A percentile compares a stretch with the other conserved stretches of the same genome.
Evolutionary conservation across 179 eudicot genomes (phyloP).

Genomic region (Dionaea muscipula): DNA sequence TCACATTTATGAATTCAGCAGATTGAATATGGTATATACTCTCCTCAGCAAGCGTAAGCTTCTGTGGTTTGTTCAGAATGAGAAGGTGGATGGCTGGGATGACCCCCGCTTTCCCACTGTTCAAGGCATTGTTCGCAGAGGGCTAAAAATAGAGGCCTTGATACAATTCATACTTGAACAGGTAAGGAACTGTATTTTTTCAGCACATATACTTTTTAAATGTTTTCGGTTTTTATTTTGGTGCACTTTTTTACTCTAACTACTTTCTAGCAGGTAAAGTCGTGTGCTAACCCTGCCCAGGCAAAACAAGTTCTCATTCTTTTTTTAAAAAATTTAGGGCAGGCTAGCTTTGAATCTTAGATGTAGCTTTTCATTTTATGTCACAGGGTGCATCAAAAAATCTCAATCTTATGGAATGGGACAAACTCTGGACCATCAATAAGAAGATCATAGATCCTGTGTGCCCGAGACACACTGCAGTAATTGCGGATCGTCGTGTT

Average conservation of each 20-base stretch:
- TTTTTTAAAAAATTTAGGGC: neutral
- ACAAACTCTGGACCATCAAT: conserved; percentile 91
- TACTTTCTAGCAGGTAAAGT: neutral
- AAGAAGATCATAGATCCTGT: conserved; percentile 91
- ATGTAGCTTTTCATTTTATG: neutral
- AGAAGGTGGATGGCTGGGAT: conserved; percentile 98
- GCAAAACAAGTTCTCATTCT: neutral
- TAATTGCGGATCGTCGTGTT: conserved; percentile 54
- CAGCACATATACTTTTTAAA: no score
- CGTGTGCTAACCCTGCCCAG: neutral
- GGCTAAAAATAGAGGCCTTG: conserved; percentile 76
- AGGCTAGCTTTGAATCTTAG: neutral
- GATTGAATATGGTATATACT: conserved; percentile 90
- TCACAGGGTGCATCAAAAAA: conserved; percentile 94
- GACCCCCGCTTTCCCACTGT: conserved; percentile 98
- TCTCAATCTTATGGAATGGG: conserved; percentile 99
- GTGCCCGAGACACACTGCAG: conserved; percentile 86
- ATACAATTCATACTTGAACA: conserved; percentile 93
- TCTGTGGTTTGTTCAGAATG: conserved; percentile 93
- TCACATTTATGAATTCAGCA: conserved; percentile 76
- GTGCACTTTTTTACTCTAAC: no score
- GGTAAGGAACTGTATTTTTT: conserved; percentile 26
- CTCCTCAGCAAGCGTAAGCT: conserved; percentile 98
- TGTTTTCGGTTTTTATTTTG: no score
- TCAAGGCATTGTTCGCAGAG: conserved; percentile 95